Conservation (phyloP, 352 stramenopile genomes). For the Phytophthora citricola region DNA sequence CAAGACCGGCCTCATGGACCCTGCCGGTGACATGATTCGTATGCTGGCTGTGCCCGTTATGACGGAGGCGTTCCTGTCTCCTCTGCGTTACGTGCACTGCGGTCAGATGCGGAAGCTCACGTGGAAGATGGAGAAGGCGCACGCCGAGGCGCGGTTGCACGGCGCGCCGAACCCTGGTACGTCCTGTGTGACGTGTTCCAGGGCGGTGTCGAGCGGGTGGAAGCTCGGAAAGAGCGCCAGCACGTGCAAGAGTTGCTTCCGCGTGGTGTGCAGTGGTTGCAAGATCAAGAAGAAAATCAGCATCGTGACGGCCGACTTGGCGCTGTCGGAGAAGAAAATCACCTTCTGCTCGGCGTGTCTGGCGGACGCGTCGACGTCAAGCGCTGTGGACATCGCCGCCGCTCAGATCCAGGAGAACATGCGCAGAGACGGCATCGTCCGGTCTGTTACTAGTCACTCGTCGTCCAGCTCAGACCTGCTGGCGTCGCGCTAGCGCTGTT, state of each 20-base stretch:
- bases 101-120: conserved; percentile 70
- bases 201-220: conserved; percentile 21
- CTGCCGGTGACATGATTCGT: conserved; percentile 46
- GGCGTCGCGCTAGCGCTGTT: conserved; percentile 16
- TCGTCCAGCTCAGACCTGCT: conserved; percentile 36
- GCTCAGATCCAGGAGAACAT: conserved; percentile 33
- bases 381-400: conserved; percentile 34
- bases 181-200: conserved; percentile 34
- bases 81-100: conserved; percentile 45
- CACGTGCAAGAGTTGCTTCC: conserved; percentile 43
- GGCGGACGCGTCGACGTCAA: conserved; percentile 32
- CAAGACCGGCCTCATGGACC: conserved; percentile 43
- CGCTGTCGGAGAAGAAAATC: conserved; percentile 41
- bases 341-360: conserved; percentile 40
- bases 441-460: conserved; percentile 35
- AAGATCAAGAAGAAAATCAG: conserved; percentile 52
- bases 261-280: conserved; percentile 37
- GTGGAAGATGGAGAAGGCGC: conserved; percentile 54
- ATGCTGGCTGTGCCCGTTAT: conserved; percentile 41
- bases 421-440: conserved; percentile 18
- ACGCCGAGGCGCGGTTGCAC: conserved; percentile 32
- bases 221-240: conserved; percentile 31
- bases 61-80: conserved; percentile 45
- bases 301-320: conserved; percentile 41
- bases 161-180: conserved; percentile 29